Base-by-base conservation (phyloP, 164 flowering plant genomes). In the Taxillus chinensis region DNA sequence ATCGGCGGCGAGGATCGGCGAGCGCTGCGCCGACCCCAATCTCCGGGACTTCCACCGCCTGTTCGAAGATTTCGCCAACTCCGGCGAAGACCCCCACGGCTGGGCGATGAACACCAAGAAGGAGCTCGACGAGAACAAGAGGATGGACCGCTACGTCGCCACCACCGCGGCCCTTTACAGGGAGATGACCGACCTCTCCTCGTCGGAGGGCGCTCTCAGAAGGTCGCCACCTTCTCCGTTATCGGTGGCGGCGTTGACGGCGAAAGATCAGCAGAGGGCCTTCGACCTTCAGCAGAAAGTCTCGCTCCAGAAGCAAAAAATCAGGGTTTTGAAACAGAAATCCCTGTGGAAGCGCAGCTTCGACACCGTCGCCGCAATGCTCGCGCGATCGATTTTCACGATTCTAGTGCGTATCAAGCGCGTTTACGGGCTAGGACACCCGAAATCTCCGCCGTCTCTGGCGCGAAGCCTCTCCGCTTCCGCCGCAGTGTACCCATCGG, bases 281-380 rank as follows among this genome's bases (percentile, higher is more conserved):
- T 56, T 68, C 41, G 96, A 92, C 55, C 64, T 85, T 3, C 86
- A 84, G 63, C 89, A 85, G 73, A 90, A 85, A 78, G 61, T 88
- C 8, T 61, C 68, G 38, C 79, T 84, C 87, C 83, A 80, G 40
- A 83, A 71, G 66, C 89, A 90, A 57, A 87, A 88, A 62, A 79
- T 88, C 5, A 85, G 84, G 79, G 41, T 67, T 41, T 56, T 83
- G 2, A 86, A 84, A 62, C 86, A 89, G 58, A 72, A 68, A 46
- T 93, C 95, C 13, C 62, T 88, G 6, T 93, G 99, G 99, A 71
- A 53, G 54, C 62, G 77, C 62, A 86, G 82, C 70, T 90, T 81
- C 64, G 97, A 90, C 41, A 42, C 69, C 0, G 83, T 77, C 1
- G 72, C 75, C 2, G 48, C 69, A 3, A 42, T 82, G 41, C 80